Percentiles rank a stretch among this genome's conserved stretches.
Conservation (phyloP, 768 basidiomycete genomes). For the Pleurotus eryngii region DNA sequence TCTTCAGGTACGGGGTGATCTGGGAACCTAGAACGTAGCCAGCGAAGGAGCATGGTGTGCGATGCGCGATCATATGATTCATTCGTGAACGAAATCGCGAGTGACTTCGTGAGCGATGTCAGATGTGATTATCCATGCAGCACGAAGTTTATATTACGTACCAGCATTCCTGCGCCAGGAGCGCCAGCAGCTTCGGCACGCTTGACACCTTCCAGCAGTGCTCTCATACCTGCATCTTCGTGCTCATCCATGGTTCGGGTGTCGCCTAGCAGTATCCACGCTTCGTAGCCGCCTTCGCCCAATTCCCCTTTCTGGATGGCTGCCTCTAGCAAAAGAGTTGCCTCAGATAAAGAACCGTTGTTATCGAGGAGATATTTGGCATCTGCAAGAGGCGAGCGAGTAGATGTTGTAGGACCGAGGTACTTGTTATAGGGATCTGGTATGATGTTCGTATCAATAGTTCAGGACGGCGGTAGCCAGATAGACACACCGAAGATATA, state of each 20-base stretch:
- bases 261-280: constrained; percentile 92
- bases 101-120: constrained; percentile 50
- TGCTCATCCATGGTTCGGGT: constrained; percentile 88
- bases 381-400: constrained; percentile 54
- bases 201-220: constrained; percentile 69
- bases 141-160: constrained; percentile 29
- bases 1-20: constrained; percentile 52
- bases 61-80: constrained; percentile 88
- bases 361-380: constrained; percentile 75
- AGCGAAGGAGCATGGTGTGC: constrained; percentile 80
- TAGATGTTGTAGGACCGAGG: constrained; percentile 45
- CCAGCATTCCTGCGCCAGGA: constrained; percentile 72
- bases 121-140: not conserved
- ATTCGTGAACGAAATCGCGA: constrained; percentile 96
- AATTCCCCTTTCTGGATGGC: constrained; percentile 81
- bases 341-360: constrained; percentile 87
- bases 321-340: constrained; percentile 83
- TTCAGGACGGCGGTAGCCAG: not conserved
- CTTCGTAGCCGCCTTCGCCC: constrained; percentile 80
- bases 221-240: constrained; percentile 79
- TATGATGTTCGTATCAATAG: too few species aligned
- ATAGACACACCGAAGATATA: constrained; percentile 73
- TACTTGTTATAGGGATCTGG: constrained; percentile 74
- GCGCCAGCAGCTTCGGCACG: constrained; percentile 61
- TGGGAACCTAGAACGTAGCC: constrained; percentile 70